Percentiles rank a stretch among this genome's conserved stretches.
Evolutionary conservation across 768 basidiomycete species (phyloP).

Genomic region (Lactarius quietus): DNA sequence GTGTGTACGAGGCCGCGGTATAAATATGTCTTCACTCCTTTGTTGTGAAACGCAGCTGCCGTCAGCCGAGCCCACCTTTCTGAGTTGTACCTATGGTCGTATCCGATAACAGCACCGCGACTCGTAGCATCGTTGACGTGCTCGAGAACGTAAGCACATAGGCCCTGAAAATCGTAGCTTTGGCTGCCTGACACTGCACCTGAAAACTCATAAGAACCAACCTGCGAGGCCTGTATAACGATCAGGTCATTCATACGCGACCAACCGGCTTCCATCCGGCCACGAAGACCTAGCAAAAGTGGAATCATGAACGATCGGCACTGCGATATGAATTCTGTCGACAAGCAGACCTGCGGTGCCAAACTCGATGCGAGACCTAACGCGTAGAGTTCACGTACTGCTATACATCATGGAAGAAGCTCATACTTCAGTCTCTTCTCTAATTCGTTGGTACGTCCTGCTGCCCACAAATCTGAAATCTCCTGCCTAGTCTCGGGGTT

Average conservation of each 20-base stretch:
- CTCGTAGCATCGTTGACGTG: constrained; percentile 48
- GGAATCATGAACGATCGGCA: constrained; percentile 5
- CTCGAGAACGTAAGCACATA: constrained; percentile 65
- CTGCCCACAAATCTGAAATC: constrained; percentile 45
- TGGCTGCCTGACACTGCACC: background rate
- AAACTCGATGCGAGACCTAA: constrained; percentile 72
- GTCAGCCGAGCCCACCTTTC: constrained; percentile 74
- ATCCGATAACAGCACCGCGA: constrained; percentile 76
- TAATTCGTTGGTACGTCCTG: constrained; percentile 44
- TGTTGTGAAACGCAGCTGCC: constrained; percentile 61
- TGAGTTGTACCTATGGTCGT: constrained; percentile 84
- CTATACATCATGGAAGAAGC: background rate
- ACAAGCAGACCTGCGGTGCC: constrained; percentile 69
- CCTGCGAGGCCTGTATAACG: constrained; percentile 80
- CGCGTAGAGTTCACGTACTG: background rate
- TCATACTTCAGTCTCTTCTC: constrained; percentile 53
- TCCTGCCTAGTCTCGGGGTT: constrained; percentile 49
- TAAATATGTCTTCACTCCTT: constrained; percentile 66
- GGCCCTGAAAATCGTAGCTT: constrained; percentile 46
- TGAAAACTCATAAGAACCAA: constrained; percentile 27
- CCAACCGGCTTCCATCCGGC: constrained; percentile 85
- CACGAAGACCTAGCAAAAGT: constrained; percentile 56
- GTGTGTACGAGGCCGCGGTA: constrained; percentile 73
- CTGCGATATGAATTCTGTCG: background rate
- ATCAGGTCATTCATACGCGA: constrained; percentile 89